Evolutionary conservation across 768 basidiomycete genomes (phyloP).

Genomic region (Leucocoprinus sp.): DNA sequence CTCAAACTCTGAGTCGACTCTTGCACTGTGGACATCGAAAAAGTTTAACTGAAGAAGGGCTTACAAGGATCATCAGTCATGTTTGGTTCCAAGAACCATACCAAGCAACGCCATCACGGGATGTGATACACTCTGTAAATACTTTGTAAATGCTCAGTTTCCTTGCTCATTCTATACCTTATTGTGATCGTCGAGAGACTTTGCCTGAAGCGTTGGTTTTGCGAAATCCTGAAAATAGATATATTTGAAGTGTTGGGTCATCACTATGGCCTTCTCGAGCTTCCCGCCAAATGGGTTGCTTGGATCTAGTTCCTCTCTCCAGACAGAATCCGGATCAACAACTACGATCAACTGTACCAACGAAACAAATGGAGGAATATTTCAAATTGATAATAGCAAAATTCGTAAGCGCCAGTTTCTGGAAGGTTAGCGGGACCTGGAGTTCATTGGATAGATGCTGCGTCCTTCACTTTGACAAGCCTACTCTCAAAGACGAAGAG

Average conservation of each 20-base stretch:
- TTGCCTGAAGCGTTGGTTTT: neutral
- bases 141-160: too few species aligned
- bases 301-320: constrained; percentile 9
- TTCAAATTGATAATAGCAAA: neutral
- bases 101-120: constrained; percentile 12
- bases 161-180: neutral
- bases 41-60: neutral
- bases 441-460: neutral
- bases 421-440: neutral
- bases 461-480: constrained; percentile 6
- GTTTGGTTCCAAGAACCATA: constrained; percentile 1
- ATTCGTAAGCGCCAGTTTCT: neutral
- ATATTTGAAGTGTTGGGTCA: too few species aligned
- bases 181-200: neutral
- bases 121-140: too few species aligned
- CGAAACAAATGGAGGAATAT: constrained; percentile 2
- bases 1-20: constrained; percentile 19
- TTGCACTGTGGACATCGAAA: constrained; percentile 13
- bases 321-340: neutral
- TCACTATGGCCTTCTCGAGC: constrained; percentile 15
- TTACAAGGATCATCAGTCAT: neutral
- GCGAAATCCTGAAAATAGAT: too few species aligned
- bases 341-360: neutral
- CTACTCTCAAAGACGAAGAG: constrained; percentile 8
- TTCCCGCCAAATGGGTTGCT: constrained; percentile 24